A percentile compares a stretch with the other conserved stretches of the same genome.
phyloP scores from a whole-genome alignment of 1,284 basidiomycete species.

The Ustilago bromivora region DNA sequence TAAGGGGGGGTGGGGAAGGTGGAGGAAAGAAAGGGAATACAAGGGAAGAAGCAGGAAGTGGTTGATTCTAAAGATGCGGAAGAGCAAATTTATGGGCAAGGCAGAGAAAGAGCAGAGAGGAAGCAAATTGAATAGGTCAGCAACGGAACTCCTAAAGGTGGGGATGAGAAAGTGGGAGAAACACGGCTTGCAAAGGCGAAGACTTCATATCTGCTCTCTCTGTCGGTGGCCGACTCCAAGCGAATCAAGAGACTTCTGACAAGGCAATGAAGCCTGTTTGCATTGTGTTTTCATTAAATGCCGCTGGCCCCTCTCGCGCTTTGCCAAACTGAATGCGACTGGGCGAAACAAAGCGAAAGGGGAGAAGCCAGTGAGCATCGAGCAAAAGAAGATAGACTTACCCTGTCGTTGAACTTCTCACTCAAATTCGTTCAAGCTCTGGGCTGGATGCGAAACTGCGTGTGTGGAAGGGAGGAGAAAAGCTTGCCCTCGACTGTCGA shows the following conservation, averaged over 20 bases:
- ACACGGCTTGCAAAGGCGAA: background rate
- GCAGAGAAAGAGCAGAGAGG: background rate
- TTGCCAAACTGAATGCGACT: background rate
- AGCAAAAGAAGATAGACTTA: conserved; percentile 18
- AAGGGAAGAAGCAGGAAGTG: conserved; percentile 9
- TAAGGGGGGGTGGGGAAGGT: conserved; percentile 9
- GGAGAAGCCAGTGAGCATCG: background rate
- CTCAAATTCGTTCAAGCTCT: conserved; percentile 24
- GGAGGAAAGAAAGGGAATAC: background rate
- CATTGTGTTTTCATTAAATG: background rate
- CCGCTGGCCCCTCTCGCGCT: background rate
- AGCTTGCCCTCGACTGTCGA: conserved; percentile 34
- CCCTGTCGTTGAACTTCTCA: conserved; percentile 25
- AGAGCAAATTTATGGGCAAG: conserved; percentile 13
- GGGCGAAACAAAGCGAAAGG: background rate
- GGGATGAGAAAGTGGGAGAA: conserved; percentile 14
- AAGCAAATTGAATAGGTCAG: conserved; percentile 15
- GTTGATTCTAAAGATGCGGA: conserved; percentile 8
- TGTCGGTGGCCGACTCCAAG: background rate
- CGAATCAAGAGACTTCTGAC: background rate
- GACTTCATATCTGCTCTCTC: conserved; percentile 14
- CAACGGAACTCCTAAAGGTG: background rate
- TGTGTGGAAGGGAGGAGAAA: conserved; percentile 3
- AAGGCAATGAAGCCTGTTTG: conserved; percentile 12
- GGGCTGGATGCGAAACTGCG: conserved; percentile 6